These are phyloP conservation scores for Leccinellum albellum DNA, from an alignment of 768 basidiomycete species.

Conservation along the genomic window DNA sequence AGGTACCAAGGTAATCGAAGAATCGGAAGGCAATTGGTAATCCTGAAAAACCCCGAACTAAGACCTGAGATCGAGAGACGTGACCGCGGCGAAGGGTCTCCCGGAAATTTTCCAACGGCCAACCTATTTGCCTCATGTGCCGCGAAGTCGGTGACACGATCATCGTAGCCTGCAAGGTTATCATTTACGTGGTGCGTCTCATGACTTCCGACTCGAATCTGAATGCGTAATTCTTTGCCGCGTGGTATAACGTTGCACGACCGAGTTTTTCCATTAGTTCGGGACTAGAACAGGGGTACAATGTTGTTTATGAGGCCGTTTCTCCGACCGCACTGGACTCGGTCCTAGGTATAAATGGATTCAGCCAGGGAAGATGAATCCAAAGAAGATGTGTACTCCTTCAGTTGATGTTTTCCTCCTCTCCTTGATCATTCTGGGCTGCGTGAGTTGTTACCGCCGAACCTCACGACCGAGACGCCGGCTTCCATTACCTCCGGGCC, in stretches of 20 bases:
- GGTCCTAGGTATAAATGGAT: conserved; percentile 14
- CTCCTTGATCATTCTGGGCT: conserved; percentile 8
- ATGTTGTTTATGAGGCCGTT: conserved; percentile 6
- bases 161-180: conserved; percentile 16
- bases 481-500: conserved; percentile 22
- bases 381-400: conserved; percentile 10
- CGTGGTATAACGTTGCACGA: conserved; percentile 4
- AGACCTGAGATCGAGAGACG: conserved; percentile 19
- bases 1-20: conserved; percentile 19
- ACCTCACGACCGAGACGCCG: conserved; percentile 2
- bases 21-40: conserved; percentile 15
- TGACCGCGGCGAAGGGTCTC: conserved; percentile 26
- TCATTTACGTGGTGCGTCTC: conserved; percentile 26
- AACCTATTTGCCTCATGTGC: conserved; percentile 3
- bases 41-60: conserved; percentile 12
- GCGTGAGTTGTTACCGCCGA: conserved; percentile 6
- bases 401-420: conserved; percentile 9
- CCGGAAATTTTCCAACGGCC: conserved; percentile 8
- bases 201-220: conserved; percentile 5
- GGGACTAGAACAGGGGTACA: conserved; percentile 9
- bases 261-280: neutral
- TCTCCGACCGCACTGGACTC: neutral
- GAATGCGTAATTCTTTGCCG: conserved; percentile 9
- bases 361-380: neutral
- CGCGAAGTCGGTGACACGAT: conserved; percentile 17